Evolutionary conservation across 495 filamentous ascomycete genomes (phyloP).

Genomic region (Clavariopsis aquatica): DNA sequence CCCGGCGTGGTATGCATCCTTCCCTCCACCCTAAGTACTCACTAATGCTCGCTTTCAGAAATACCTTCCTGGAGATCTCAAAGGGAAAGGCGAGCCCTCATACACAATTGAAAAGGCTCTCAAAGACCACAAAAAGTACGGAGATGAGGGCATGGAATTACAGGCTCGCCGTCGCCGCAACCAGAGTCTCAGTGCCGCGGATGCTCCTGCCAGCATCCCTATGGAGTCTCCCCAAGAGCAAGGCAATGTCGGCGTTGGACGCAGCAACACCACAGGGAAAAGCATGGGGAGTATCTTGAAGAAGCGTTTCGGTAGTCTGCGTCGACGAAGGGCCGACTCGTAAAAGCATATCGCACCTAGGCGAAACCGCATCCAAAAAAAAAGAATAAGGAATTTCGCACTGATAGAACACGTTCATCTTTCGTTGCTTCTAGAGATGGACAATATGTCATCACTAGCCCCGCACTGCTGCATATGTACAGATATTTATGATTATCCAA

Average conservation of each 20-base stretch:
- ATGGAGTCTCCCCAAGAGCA: background rate
- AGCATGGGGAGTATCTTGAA: conserved; percentile 24
- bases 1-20: conserved; percentile 60
- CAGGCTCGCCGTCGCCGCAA: conserved; percentile 38
- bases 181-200: conserved; percentile 28
- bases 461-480: background rate
- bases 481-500: too few relatives aligned
- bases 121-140: conserved; percentile 53
- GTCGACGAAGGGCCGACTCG: conserved; percentile 15
- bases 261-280: conserved; percentile 34
- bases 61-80: conserved; percentile 70
- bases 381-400: background rate
- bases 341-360: background rate
- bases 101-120: conserved; percentile 67
- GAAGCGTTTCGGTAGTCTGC: conserved; percentile 33
- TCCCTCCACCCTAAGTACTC: background rate
- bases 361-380: background rate
- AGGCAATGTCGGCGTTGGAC: conserved; percentile 5
- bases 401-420: background rate
- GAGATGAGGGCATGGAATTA: conserved; percentile 42
- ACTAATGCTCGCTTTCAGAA: conserved; percentile 47
- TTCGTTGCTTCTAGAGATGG: too few relatives aligned
- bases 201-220: conserved; percentile 11
- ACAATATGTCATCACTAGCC: background rate
- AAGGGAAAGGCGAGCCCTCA: conserved; percentile 77